Evolutionary conservation across 192 early-diverging fungal genomes (phyloP).

Genomic region (Umbelopsis isabellina): DNA sequence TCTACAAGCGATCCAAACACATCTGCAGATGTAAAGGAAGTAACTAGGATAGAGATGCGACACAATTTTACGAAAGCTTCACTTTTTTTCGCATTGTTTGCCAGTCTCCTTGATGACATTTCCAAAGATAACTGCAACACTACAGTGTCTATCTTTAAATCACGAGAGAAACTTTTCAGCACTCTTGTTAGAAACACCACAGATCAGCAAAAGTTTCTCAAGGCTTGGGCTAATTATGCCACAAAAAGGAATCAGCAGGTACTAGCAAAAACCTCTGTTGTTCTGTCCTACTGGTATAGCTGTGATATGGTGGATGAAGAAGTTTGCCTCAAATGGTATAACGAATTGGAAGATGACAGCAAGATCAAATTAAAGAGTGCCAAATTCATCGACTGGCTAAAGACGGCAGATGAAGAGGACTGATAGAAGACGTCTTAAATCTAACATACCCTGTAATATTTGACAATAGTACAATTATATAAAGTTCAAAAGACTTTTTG

Average conservation of each 20-base stretch:
- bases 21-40: constrained; percentile 70
- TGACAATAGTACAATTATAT: neutral
- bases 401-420: constrained; percentile 84
- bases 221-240: constrained; percentile 64
- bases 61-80: constrained; percentile 81
- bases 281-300: constrained; percentile 75
- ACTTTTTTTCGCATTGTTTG: constrained; percentile 68
- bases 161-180: constrained; percentile 49
- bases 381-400: constrained; percentile 80
- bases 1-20: constrained; percentile 22
- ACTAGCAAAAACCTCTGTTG: constrained; percentile 58
- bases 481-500: neutral
- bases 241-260: constrained; percentile 47
- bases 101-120: constrained; percentile 59
- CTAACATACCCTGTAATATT: constrained; percentile 18
- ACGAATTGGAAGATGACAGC: constrained; percentile 42
- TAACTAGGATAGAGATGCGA: constrained; percentile 84
- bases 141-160: constrained; percentile 39
- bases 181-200: constrained; percentile 56
- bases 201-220: constrained; percentile 62
- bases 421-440: neutral
- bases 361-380: constrained; percentile 65
- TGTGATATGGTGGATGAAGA: constrained; percentile 83
- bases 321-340: constrained; percentile 70
- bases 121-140: constrained; percentile 30